A percentile compares a stretch with the other conserved stretches of the same genome.
phyloP scores from a whole-genome alignment of 2,329 filamentous ascomycete genomes.

The Aspergillus tamarii region DNA sequence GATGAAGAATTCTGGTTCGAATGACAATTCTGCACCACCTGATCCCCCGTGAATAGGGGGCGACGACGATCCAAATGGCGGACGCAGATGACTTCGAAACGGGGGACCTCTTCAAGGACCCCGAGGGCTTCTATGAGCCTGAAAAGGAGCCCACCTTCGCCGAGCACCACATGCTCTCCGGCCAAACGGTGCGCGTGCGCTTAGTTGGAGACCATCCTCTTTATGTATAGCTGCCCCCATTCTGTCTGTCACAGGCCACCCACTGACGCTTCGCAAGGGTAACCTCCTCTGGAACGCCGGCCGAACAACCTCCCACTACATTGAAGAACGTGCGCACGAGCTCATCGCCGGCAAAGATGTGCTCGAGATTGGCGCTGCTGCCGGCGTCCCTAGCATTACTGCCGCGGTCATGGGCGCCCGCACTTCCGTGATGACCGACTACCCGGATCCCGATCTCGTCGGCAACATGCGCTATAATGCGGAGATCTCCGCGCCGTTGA shows the following conservation, averaged over 20 bases:
- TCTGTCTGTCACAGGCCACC: neutral
- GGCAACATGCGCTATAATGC: constrained; percentile 79
- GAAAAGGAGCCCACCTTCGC: constrained; percentile 75
- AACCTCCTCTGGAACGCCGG: constrained; percentile 92
- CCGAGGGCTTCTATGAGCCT: constrained; percentile 76
- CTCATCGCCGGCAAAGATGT: constrained; percentile 71
- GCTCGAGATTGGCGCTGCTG: constrained; percentile 86
- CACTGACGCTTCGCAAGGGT: constrained; percentile 55
- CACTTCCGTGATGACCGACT: constrained; percentile 79
- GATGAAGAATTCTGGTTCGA: constrained; percentile 1
- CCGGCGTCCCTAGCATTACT: constrained; percentile 80
- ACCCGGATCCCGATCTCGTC: constrained; percentile 82
- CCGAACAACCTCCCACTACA: constrained; percentile 74
- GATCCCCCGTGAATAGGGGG: constrained; percentile 2
- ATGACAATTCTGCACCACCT: constrained; percentile 11
- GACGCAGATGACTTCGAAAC: constrained; percentile 38
- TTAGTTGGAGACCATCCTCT: constrained; percentile 86
- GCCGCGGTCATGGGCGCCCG: constrained; percentile 72
- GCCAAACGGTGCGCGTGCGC: constrained; percentile 68
- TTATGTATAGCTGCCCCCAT: constrained; percentile 60
- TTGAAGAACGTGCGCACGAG: constrained; percentile 66
- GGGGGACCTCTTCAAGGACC: constrained; percentile 73
- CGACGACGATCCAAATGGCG: constrained; percentile 25
- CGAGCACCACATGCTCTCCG: constrained; percentile 69
- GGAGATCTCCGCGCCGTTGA: constrained; percentile 53